Base-by-base conservation (phyloP, 768 basidiomycete species). In the Suillus alpinus region DNA sequence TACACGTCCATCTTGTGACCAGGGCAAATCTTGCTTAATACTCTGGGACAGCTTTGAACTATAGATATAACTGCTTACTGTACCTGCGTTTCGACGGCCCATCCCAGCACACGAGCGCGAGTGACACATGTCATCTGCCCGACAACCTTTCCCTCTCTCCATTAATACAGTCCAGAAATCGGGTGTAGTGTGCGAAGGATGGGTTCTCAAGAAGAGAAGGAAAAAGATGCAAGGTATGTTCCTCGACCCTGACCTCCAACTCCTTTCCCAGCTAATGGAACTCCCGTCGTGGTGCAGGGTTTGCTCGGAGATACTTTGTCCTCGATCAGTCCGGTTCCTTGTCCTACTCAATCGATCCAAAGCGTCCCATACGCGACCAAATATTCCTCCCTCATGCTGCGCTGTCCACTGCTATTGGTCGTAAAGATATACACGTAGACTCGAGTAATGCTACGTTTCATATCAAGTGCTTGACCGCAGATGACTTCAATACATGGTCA, bases 181-280 rank as follows among this genome's bases (percentile, higher is more conserved):
- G 14, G 67, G 66, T 34, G 68, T 85, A 55, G 63, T 89, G 4
- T 80, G 76, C 56, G 81, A 90, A 66, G 92, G 92, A 76, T 94
- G 91, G 91, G 75, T 93, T 6, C 79, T 94, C 62, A 94, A 94
- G 78, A 94, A 94, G 76, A 80, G 92, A 66, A 79, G 92, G 64
- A 92, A 91, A 81, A 91, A 85, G 77, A 87, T 93, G 88, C 92
- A 94, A 78, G 92, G 92, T 87, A 66, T 55, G 73, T 59, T 58
- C 41, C 43, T 50, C 39, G 8, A 36, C 50, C 37, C 55, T 37
- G 58, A 34, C 56, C 10, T 47, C 23, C 23, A 23, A 46, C 23
- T 40, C 43, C 3, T 10, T 64, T 64, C 32, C 26, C 34, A 23
- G 26, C 56, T 29, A 14, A 53, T 52, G 29, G 34, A 46, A 34